Percentiles rank a stretch among this genome's conserved stretches.
These are phyloP conservation scores for Luzula sylvatica DNA, from an alignment of 176 grass and related monocot species.

Conservation along the genomic window DNA sequence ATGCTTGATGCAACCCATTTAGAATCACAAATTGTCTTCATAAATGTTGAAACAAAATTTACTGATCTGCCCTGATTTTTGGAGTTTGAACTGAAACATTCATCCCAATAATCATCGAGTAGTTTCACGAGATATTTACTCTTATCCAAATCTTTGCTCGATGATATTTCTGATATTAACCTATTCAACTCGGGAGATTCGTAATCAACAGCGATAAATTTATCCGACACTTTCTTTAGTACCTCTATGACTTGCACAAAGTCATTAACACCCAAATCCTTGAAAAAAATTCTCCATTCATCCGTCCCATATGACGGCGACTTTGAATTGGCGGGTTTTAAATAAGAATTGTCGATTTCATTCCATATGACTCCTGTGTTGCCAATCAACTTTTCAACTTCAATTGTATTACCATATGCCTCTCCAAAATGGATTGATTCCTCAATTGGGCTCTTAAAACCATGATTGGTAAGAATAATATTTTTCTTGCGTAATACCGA, in stretches of 20 bases:
- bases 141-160: constrained; percentile 19
- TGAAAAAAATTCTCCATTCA: constrained; percentile 27
- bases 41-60: constrained; percentile 19
- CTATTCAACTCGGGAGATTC: constrained; percentile 26
- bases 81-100: constrained; percentile 24
- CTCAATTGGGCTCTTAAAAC: constrained; percentile 25
- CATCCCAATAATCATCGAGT: constrained; percentile 34
- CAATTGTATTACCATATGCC: constrained; percentile 28
- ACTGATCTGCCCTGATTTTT: not conserved
- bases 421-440: constrained; percentile 33
- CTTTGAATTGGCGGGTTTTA: constrained; percentile 16
- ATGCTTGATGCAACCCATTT: constrained; percentile 28
- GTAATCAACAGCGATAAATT: constrained; percentile 16
- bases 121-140: constrained; percentile 33
- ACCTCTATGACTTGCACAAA: constrained; percentile 28
- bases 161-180: constrained; percentile 22
- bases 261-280: constrained; percentile 30
- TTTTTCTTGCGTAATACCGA: constrained; percentile 18
- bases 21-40: constrained; percentile 20
- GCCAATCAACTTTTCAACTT: constrained; percentile 19
- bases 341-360: constrained; percentile 27
- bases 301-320: not conserved
- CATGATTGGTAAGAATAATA: constrained; percentile 28
- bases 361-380: constrained; percentile 22
- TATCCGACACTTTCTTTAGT: constrained; percentile 10